phyloP scores from a whole-genome alignment of 2,329 filamentous ascomycete species.

The Parascedosporium putredinis region DNA sequence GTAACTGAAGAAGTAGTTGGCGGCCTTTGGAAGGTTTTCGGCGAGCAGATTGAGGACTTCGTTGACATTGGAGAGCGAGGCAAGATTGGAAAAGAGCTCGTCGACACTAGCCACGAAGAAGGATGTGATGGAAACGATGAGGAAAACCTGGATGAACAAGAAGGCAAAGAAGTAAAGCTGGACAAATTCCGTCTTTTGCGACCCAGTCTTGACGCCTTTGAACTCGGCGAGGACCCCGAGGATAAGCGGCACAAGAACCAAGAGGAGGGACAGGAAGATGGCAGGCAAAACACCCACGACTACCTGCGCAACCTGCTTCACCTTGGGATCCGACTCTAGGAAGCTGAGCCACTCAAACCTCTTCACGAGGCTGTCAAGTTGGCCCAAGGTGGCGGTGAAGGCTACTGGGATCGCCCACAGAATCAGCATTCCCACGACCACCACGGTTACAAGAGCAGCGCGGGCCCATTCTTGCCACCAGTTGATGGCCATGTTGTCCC shows the following conservation, averaged over 20 bases:
- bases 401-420: slow-evolving; percentile 87
- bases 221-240: slow-evolving; percentile 61
- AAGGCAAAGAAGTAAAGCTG: slow-evolving; percentile 92
- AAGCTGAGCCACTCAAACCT: slow-evolving; percentile 60
- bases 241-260: slow-evolving; percentile 72
- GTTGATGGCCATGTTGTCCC: slow-evolving; percentile 92
- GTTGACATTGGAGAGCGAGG: slow-evolving; percentile 41
- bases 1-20: slow-evolving; percentile 98
- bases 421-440: slow-evolving; percentile 67
- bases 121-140: slow-evolving; percentile 79
- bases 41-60: slow-evolving; percentile 64
- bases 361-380: slow-evolving; percentile 60
- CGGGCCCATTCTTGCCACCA: slow-evolving; percentile 89
- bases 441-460: slow-evolving; percentile 50
- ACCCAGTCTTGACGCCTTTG: slow-evolving; percentile 75
- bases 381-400: slow-evolving; percentile 73
- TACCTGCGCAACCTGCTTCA: slow-evolving; percentile 51
- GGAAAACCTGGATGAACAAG: slow-evolving; percentile 87
- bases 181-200: slow-evolving; percentile 68
- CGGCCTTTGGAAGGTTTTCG: slow-evolving; percentile 68
- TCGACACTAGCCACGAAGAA: slow-evolving; percentile 56
- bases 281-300: slow-evolving; percentile 84
- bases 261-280: slow-evolving; percentile 61
- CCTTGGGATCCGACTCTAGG: slow-evolving; percentile 46
- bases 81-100: slow-evolving; percentile 45